Base-by-base conservation (phyloP, 768 basidiomycete species). In the Suillus ampliporus region DNA sequence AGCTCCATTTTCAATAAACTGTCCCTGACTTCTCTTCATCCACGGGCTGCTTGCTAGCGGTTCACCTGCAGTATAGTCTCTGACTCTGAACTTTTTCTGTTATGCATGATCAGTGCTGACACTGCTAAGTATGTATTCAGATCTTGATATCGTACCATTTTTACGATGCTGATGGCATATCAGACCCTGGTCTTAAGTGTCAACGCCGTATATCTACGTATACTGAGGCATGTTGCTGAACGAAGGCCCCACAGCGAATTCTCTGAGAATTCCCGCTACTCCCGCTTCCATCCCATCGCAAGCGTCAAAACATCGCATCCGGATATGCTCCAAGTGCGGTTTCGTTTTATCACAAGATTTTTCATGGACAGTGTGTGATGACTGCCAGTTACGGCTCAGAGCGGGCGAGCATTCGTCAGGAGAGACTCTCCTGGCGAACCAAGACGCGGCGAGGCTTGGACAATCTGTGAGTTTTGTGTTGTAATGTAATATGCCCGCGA, bases 401-500 rank as follows among this genome's bases (percentile, higher is more conserved):
- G 17, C 23, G 26, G 11, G 11, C 37, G 13, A 28, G 38, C 38
- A 17, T 26, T 26, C 38, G 11, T 26, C 15, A 1, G 26, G 17
- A 19, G 23, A 19, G 11, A 28, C 17, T 14, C 23, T 8, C 26
- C 37, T 10, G 38, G 38, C 11, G 26, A 56, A 28, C 10, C 38
- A 40, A 19, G 17, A 56, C 15, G 4, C 26, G 17, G 26, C 10
- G 38, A 13, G 17, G 10, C 11, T 13, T 4, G 54, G 38, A 28
- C 54, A 40, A 56, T 26, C 26, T 44, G 63, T 61, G 63, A 64
- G 63, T 64, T 26, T 21, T 15, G 10, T 19, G 6, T 50, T 5
- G 38, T 40, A 26, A 38, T 23, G n/a, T n/a, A n/a, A 56, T 53
- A 52, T 54, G 5, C 17, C 35, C 23, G 26, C 19, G 52, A 8